phyloP scores from a whole-genome alignment of 768 basidiomycete genomes.

The Tylopilus balloui region DNA sequence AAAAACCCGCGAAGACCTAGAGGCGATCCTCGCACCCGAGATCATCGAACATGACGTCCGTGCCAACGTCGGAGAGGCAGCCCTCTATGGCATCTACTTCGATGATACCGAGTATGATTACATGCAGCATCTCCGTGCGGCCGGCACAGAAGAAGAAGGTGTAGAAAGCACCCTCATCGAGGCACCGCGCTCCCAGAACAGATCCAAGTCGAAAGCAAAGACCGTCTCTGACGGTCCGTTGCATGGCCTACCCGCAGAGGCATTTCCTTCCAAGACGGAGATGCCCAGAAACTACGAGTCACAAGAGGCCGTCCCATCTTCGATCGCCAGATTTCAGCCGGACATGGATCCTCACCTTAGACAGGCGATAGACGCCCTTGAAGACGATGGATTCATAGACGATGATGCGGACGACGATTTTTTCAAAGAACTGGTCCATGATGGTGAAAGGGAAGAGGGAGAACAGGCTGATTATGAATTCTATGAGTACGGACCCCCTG shows the following conservation, averaged over 20 bases:
- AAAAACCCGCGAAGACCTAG: constrained; percentile 79
- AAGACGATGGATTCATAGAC: constrained; percentile 93
- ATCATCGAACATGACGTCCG: constrained; percentile 45
- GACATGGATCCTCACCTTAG: constrained; percentile 96
- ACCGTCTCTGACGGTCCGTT: constrained; percentile 37
- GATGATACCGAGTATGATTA: constrained; percentile 98
- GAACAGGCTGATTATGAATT: constrained; percentile 69
- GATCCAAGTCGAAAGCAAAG: constrained; percentile 33
- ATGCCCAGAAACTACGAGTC: constrained; percentile 72
- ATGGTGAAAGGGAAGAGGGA: constrained; percentile 61
- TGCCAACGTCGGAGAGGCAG: constrained; percentile 78
- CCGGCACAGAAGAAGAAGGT: constrained; percentile 74
- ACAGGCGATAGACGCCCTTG: constrained; percentile 89
- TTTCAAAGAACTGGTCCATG: constrained; percentile 65
- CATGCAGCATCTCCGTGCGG: constrained; percentile 88
- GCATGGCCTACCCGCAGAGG: constrained; percentile 62
- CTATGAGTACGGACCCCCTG: constrained; percentile 40
- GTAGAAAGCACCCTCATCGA: constrained; percentile 79
- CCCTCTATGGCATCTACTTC: constrained; percentile 85
- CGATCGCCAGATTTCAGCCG: constrained; percentile 85
- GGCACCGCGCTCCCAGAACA: constrained; percentile 49
- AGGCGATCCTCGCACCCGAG: constrained; percentile 47
- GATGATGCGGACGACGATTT: constrained; percentile 71
- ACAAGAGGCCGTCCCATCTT: constrained; percentile 73
- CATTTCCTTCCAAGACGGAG: constrained; percentile 67